Base-by-base conservation (phyloP, 2,329 filamentous ascomycete species). In the Pyrenophora graminea region DNA sequence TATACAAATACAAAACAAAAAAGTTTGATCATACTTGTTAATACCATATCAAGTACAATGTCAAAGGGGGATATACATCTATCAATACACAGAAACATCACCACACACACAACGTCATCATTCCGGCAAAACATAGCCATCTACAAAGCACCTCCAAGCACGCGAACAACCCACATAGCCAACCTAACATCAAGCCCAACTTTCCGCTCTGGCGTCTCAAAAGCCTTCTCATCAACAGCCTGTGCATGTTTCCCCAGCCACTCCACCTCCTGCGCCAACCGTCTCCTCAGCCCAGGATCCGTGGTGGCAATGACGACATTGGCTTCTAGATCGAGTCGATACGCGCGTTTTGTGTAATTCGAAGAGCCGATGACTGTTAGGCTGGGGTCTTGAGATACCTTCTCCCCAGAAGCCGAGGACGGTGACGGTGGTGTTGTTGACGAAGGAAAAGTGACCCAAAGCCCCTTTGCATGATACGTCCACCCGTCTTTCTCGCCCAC, bases 391-490 rank as follows among this genome's bases (percentile, higher is more conserved):
- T 79, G 72, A 40, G 30, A 30, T 1, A 23, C 36, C 7, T 10
- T 25, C 15, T 30, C n/a, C 12, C 9, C 34, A 0, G 23, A 2
- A 25, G 23, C 6, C 6, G 23, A 25, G 6, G 23, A 25, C 23
- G 23, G 8, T 25, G 23, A 8, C 23, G 23, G 23, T 25, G 23
- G 23, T 25, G 23, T 25, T 25, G 23, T 25, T 25, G 23, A 6
- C 25, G 34, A 39, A 10, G 88, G 84, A 47, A 93, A 79, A 0
- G 89, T 90, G 21, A 97, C 81, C 93, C 93, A 97, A 2, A 97
- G 79, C 0, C 94, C 94, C 74, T 99, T 99, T 40, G 94, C 94
- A 66, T 99, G 94, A 73, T 99, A 99, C 0, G 93, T 97, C 94
- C 95, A 99, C 1, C 91, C 93, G 1, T 80, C 90, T 0, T 89